Evolutionary conservation across 2,329 filamentous ascomycete species (phyloP).

Genomic region (Fulvia fulva): DNA sequence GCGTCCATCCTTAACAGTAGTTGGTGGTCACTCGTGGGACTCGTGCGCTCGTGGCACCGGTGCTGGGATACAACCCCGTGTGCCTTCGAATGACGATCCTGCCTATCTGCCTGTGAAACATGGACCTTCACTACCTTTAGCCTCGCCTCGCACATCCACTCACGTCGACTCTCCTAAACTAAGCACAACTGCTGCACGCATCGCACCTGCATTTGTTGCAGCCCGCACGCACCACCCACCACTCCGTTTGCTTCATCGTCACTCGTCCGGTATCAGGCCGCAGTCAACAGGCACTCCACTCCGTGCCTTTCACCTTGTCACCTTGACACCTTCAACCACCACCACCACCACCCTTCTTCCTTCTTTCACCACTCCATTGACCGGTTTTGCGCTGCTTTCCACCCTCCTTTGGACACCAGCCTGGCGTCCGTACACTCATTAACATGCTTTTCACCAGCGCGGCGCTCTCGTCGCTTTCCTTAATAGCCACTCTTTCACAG

Average conservation of each 20-base stretch:
- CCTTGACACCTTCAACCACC: not conserved
- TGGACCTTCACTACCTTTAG: not conserved
- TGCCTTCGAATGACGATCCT: too few relatives aligned
- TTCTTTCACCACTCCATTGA: not conserved
- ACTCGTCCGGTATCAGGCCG: too few relatives aligned
- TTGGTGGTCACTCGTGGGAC: not conserved
- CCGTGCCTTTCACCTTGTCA: not conserved
- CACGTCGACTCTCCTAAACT: not conserved
- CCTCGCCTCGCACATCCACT: not conserved
- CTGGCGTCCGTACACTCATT: not conserved
- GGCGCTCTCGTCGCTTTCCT: slow-evolving; percentile 5
- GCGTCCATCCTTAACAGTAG: too few relatives aligned
- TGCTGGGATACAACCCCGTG: not conserved
- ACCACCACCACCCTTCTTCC: not conserved
- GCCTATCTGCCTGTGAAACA: not conserved
- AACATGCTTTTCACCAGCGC: slow-evolving; percentile 3
- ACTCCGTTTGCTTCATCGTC: too few relatives aligned
- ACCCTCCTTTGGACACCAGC: slow-evolving; percentile 1
- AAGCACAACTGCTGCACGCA: not conserved
- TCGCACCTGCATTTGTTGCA: not conserved
- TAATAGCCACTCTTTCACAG: not conserved
- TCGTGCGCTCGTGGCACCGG: too few relatives aligned
- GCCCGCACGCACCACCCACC: too few relatives aligned
- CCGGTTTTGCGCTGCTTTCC: not conserved
- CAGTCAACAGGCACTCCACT: too few relatives aligned